phyloP scores from a whole-genome alignment of 306 rosid genomes.

The Prunus mongolica region DNA sequence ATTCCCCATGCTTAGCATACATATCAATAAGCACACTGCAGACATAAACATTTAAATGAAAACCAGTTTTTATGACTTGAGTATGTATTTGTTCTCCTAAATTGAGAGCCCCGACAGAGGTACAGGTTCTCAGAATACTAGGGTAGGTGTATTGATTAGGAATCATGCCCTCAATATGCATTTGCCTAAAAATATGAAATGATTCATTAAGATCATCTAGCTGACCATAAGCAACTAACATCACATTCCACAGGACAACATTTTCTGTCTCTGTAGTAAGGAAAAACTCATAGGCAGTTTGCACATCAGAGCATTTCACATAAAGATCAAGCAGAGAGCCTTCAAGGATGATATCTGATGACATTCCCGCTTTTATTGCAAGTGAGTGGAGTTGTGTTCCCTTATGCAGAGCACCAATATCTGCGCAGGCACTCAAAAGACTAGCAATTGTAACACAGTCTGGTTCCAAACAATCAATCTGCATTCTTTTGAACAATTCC shows the following conservation, averaged over 20 bases:
- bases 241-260: conserved; percentile 81
- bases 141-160: conserved; percentile 91
- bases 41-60: conserved; percentile 69
- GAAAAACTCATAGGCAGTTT: conserved; percentile 66
- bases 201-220: conserved; percentile 56
- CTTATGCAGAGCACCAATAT: conserved; percentile 45
- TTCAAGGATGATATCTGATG: conserved; percentile 71
- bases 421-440: conserved; percentile 74
- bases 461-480: conserved; percentile 57
- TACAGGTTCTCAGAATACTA: conserved; percentile 77
- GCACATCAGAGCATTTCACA: conserved; percentile 71
- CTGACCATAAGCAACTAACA: conserved; percentile 86
- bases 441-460: conserved; percentile 82
- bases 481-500: conserved; percentile 64
- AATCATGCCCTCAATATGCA: conserved; percentile 69
- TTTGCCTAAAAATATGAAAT: conserved; percentile 56
- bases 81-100: conserved; percentile 82
- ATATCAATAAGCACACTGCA: conserved; percentile 85
- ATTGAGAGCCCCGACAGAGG: conserved; percentile 62
- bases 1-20: conserved; percentile 77
- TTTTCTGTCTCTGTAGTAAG: conserved; percentile 64
- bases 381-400: conserved; percentile 79
- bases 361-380: conserved; percentile 74
- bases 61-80: conserved; percentile 74
- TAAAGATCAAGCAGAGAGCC: conserved; percentile 90